phyloP scores from a whole-genome alignment of 257 asterid genomes.

The Ballota nigra region DNA sequence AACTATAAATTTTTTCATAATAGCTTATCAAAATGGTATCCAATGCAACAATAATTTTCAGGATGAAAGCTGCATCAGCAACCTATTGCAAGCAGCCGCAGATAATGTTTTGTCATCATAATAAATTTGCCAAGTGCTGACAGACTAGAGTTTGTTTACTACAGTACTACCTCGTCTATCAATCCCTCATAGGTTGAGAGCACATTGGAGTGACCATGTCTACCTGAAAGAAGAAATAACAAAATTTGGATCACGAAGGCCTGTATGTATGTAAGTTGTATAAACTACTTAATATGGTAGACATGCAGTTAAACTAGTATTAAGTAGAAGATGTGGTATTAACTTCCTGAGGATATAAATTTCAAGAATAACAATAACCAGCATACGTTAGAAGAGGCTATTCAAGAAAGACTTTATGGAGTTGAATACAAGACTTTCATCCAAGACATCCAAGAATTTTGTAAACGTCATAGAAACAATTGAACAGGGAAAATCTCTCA shows the following conservation, averaged over 20 bases:
- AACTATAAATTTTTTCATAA: neutral
- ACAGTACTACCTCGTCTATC: constrained; percentile 75
- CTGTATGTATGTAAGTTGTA: neutral
- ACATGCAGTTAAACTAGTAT: neutral
- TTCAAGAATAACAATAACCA: neutral
- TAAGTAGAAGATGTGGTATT: neutral
- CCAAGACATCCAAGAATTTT: constrained; percentile 1
- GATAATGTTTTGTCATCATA: neutral
- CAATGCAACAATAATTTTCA: too few species aligned
- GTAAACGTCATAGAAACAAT: neutral
- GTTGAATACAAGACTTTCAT: neutral
- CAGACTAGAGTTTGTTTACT: neutral
- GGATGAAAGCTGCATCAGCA: too few species aligned
- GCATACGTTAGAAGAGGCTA: neutral
- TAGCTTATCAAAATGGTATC: too few species aligned
- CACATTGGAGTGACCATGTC: constrained; percentile 99
- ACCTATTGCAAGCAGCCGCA: neutral
- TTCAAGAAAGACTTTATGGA: neutral
- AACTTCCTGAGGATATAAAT: constrained; percentile 13
- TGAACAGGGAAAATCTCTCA: neutral
- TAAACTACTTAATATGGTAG: constrained; percentile 11
- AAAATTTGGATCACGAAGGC: constrained; percentile 12
- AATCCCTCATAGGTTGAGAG: constrained; percentile 91
- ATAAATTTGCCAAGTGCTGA: too few species aligned
- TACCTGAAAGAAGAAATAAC: constrained; percentile 57